Evolutionary conservation across 352 stramenopile species (phyloP), one percentile per base, ranked within the genome.

Genomic region (Lagenidium sp.): DNA sequence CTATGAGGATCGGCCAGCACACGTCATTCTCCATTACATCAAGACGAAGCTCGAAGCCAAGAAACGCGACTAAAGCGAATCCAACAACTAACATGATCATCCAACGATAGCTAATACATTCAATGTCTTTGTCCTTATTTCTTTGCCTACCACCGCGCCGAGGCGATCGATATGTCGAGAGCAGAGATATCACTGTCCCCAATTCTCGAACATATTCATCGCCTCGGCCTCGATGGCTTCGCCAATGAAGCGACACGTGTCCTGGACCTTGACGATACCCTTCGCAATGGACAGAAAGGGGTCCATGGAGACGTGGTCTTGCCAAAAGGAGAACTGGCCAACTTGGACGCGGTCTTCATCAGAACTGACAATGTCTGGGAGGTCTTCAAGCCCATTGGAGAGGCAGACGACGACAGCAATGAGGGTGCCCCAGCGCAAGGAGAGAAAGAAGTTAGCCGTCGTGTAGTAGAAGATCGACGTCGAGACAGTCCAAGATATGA

Each of bases 191-290:
- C 53, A 83, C 53, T 80, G 63, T 39, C 67, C 66, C 53, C 75
- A 80, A 48, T 78, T 78, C 55, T 83, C 70, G 51, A 76, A 80
- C 70, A 83, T 80, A 44, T 65, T 57, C 67, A 78, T 83, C 20
- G 70, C 70, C 42, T 76, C 65, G 24, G 43, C 44, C 31, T 83
- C 54, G 15, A 76, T 30, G 15, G 55, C 53, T 3, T 47, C 41
- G 6, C 54, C 55, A 2, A 55, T 50, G 2, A 36, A 35, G 19
- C 60, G 32, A 2, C 68, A 24, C 3, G 36, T 49, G 19, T 68
- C 63, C 25, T 85, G 59, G 32, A 70, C 32, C n/a, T 64, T 64
- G 21, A 80, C 66, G 15, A 82, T 21, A 4, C 30, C 41, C 24
- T 42, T 45, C 1, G 71, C 71, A 8, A 84, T 23, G 10, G 47